Percentiles rank a stretch among this genome's conserved stretches.
Conservation (phyloP, 257 asterid genomes). For the Nicotiana attenuata region DNA sequence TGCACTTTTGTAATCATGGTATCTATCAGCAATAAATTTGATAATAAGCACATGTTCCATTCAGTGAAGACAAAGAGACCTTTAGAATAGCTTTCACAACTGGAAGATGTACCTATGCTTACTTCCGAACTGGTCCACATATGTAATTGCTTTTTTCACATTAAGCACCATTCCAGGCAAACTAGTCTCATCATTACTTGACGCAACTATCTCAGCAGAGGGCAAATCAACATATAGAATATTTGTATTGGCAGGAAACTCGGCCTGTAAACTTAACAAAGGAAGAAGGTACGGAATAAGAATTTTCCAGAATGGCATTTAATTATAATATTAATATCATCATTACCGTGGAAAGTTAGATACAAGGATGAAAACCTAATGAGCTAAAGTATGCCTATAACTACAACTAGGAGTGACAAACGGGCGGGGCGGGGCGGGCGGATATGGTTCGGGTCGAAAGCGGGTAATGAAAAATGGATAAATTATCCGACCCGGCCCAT, state of each 20-base stretch:
- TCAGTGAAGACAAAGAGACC: not conserved
- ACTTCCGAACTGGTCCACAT: constrained; percentile 77
- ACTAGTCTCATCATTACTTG: constrained; percentile 59
- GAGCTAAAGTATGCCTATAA: not conserved
- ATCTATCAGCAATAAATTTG: constrained; percentile 3
- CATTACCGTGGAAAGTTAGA: not conserved
- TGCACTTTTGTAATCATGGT: not conserved
- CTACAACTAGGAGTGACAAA: too few relatives aligned
- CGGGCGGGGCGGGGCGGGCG: too few relatives aligned
- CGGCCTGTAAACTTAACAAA: constrained; percentile 68
- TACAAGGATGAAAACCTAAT: not conserved
- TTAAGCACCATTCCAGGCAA: constrained; percentile 96
- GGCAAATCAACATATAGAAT: constrained; percentile 88
- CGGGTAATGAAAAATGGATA: too few relatives aligned
- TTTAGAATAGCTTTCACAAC: constrained; percentile 8
- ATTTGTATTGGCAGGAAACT: constrained; percentile 96
- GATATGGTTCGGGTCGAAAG: too few relatives aligned
- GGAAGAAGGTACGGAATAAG: constrained; percentile 29
- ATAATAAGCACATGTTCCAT: not conserved
- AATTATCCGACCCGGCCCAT: too few relatives aligned
- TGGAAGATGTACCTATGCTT: constrained; percentile 54
- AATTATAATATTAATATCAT: not conserved
- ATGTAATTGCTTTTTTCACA: constrained; percentile 70
- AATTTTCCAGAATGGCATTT: constrained; percentile 17
- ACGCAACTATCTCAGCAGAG: constrained; percentile 79